Base-by-base conservation (phyloP, 306 rosid species). In the Cucumis sativus region DNA sequence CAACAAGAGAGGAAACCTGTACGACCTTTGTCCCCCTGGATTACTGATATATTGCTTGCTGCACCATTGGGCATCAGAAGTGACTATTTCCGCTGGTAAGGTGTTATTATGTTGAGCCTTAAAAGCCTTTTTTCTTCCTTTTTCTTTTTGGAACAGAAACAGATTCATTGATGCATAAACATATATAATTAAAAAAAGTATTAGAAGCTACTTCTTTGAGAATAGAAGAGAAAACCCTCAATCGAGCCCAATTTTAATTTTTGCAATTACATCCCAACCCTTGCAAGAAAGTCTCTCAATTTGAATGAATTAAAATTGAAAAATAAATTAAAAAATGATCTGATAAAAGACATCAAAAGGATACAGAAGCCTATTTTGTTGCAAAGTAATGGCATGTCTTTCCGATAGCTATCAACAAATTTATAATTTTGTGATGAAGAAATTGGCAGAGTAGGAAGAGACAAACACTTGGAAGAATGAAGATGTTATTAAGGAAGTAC, bases 81-180 rank as follows among this genome's bases (percentile, higher is more conserved):
- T 78, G 98, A 95, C 85, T 95, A 95, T 70, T 95, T 95, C 83
- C 93, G 98, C 23, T 95, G 98, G 98, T 95, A 84, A 88, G 97
- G 85, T 47, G 14, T 68, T 33, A 10, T 74, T 68, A 80, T 45
- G 28, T 25, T 65, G 60, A 71, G 60, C 76, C 60, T 74, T 23
- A 64, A 30, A 13, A 35, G 45, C 28, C 40, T 15, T 28, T 61
- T 61, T 39, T 6, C 8, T 39, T 64, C 37, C 37, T 35, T 33
- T 62, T 63, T 63, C 21, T 64, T 64, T 64, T 64, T 35, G 71
- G 18, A 64, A 64, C 25, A 37, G 25, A 65, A 37, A 37, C 49
- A 65, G 12, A 14, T 18, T 40, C 49, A 9, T 65, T 65, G 49
- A 9, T 65, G 72, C 16, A 65, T 65, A 11, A 17, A 63, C 8